phyloP scores from a whole-genome alignment of 306 rosid species.

The Hippophae gyantsensis region DNA sequence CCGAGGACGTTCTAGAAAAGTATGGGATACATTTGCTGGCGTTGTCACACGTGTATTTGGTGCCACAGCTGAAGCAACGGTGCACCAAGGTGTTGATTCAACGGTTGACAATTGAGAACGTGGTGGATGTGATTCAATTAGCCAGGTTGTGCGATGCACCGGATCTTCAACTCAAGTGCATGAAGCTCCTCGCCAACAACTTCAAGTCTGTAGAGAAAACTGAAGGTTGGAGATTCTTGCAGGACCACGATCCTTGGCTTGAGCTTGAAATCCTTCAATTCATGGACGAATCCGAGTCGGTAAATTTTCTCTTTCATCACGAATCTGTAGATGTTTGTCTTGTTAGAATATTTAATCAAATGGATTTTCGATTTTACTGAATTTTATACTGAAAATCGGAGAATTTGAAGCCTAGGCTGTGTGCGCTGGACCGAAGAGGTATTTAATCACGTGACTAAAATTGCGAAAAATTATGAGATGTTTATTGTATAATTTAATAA shows the following conservation, averaged over 20 bases:
- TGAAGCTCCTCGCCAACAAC: constrained; percentile 47
- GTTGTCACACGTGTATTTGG: constrained; percentile 73
- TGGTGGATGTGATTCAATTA: constrained; percentile 77
- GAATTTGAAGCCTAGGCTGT: too few relatives aligned
- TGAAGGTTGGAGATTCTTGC: constrained; percentile 82
- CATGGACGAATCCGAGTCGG: constrained; percentile 79
- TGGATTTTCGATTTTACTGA: too few relatives aligned
- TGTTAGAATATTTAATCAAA: too few relatives aligned
- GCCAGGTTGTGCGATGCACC: constrained; percentile 87
- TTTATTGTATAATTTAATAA: too few relatives aligned
- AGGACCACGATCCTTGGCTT: constrained; percentile 66
- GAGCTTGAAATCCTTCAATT: constrained; percentile 74
- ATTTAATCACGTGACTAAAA: too few relatives aligned
- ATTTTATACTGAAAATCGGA: too few relatives aligned
- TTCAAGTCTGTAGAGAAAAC: constrained; percentile 65
- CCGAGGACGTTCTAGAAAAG: constrained; percentile 54
- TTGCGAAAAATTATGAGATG: too few relatives aligned
- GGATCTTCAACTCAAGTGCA: constrained; percentile 72
- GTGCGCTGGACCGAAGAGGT: too few relatives aligned
- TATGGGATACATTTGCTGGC: constrained; percentile 73
- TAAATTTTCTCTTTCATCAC: constrained; percentile 6
- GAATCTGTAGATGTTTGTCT: too few relatives aligned
- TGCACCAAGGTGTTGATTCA: constrained; percentile 48
- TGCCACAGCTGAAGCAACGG: constrained; percentile 66
- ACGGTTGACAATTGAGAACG: constrained; percentile 57